Evolutionary conservation across 768 basidiomycete species (phyloP).

Genomic region (Jaapia argillacea): DNA sequence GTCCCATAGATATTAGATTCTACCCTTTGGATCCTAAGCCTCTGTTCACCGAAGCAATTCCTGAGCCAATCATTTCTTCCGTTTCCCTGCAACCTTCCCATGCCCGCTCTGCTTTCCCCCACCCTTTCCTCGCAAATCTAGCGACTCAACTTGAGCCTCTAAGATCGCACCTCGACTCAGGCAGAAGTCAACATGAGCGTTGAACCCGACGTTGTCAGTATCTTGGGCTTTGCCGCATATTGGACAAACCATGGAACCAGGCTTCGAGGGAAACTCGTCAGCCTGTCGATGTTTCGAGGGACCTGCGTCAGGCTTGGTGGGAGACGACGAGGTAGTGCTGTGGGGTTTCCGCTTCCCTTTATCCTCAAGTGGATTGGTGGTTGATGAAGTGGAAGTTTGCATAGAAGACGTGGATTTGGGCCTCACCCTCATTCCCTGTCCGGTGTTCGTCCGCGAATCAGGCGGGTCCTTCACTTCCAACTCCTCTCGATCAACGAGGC

Average conservation of each 20-base stretch:
- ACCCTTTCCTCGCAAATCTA: background rate
- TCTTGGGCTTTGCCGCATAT: slow-evolving; percentile 53
- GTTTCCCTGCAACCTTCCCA: background rate
- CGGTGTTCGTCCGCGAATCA: background rate
- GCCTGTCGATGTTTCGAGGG: slow-evolving; percentile 3
- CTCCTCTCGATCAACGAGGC: slow-evolving; percentile 1
- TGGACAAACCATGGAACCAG: slow-evolving; percentile 48
- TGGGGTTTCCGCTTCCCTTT: no score
- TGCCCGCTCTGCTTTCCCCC: background rate
- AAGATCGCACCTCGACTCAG: slow-evolving; percentile 70
- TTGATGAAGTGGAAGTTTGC: background rate
- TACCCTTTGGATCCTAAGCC: background rate
- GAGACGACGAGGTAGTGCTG: background rate
- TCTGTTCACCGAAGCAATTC: background rate
- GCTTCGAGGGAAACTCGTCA: slow-evolving; percentile 9
- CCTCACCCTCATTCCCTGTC: background rate
- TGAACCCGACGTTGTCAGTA: slow-evolving; percentile 69
- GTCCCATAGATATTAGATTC: no score
- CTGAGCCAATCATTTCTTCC: background rate
- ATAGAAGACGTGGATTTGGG: background rate
- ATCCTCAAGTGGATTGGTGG: no score
- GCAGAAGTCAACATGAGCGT: slow-evolving; percentile 87
- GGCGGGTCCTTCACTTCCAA: background rate
- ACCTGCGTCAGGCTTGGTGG: slow-evolving; percentile 4
- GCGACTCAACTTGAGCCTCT: slow-evolving; percentile 41